These are phyloP conservation scores for Prunella vulgaris DNA, from an alignment of 257 asterid genomes.

Conservation along the genomic window DNA sequence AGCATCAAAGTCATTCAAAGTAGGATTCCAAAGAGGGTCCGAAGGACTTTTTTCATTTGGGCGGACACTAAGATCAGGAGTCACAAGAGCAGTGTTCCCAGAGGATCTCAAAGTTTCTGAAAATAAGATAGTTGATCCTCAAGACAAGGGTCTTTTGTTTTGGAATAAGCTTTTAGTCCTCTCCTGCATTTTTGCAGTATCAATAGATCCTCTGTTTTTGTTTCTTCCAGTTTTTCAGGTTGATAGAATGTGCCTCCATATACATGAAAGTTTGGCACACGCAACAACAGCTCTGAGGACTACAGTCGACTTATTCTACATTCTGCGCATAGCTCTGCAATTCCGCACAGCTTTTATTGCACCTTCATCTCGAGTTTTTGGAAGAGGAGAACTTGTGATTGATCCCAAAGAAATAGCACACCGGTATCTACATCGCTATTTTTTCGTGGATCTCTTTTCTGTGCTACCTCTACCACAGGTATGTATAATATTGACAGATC, in stretches of 20 bases:
- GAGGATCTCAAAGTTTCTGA: conserved; percentile 84
- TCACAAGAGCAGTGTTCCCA: conserved; percentile 79
- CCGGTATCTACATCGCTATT: conserved; percentile 75
- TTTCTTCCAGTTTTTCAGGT: conserved; percentile 76
- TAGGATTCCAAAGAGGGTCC: conserved; percentile 70
- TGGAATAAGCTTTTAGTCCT: conserved; percentile 84
- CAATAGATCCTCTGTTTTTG: conserved; percentile 86
- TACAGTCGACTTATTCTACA: conserved; percentile 58
- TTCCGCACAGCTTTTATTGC: conserved; percentile 96
- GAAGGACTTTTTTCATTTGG: conserved; percentile 85
- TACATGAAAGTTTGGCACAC: conserved; percentile 61
- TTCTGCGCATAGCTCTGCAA: conserved; percentile 71
- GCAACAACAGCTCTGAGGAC: conserved; percentile 71
- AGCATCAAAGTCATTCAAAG: conserved; percentile 50
- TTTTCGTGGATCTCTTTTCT: conserved; percentile 74
- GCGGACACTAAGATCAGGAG: conserved; percentile 69
- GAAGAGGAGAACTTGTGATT: conserved; percentile 96
- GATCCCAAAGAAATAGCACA: conserved; percentile 81
- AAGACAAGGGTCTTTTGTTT: conserved; percentile 78
- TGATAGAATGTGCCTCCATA: conserved; percentile 75
- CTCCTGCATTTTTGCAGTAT: conserved; percentile 78
- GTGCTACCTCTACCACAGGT: conserved; percentile 98
- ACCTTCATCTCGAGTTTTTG: conserved; percentile 98
- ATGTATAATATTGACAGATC: conserved; percentile 17
- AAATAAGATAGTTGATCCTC: conserved; percentile 80